Conservation (phyloP, 352 stramenopile genomes). For the Globisporangium viniferum region DNA sequence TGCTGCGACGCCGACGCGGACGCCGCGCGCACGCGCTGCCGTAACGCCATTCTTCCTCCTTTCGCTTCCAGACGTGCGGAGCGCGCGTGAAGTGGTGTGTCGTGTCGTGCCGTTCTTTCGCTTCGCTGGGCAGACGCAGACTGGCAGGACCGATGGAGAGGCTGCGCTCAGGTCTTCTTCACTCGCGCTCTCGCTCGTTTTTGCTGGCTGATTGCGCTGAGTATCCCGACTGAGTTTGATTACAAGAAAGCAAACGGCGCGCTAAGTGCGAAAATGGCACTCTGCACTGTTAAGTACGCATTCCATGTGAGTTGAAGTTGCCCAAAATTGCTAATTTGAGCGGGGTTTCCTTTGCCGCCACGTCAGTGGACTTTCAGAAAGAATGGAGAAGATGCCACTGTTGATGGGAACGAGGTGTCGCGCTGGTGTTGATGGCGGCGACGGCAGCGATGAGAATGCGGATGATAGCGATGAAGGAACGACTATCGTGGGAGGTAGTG, state of each 20-base stretch:
- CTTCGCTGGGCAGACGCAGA: background rate
- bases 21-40: constrained; percentile 43
- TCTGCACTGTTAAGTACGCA: background rate
- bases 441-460: constrained; percentile 14
- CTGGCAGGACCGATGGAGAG: background rate
- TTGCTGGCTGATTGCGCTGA: constrained; percentile 11
- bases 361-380: background rate
- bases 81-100: no score
- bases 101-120: no score
- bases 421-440: background rate
- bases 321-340: no score
- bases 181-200: background rate
- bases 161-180: background rate
- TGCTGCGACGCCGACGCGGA: constrained; percentile 45
- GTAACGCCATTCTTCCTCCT: constrained; percentile 28
- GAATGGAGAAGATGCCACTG: background rate
- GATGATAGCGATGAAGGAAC: constrained; percentile 31
- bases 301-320: constrained; percentile 23
- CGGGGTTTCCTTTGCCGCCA: background rate
- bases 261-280: background rate
- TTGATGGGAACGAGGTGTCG: background rate
- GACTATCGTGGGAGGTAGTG: constrained; percentile 26
- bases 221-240: background rate
- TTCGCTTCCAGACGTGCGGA: background rate
- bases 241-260: background rate